Evolutionary conservation across 352 stramenopile genomes (phyloP), one percentile per base, ranked within the genome.

Genomic region (Globisporangium perplexum): DNA sequence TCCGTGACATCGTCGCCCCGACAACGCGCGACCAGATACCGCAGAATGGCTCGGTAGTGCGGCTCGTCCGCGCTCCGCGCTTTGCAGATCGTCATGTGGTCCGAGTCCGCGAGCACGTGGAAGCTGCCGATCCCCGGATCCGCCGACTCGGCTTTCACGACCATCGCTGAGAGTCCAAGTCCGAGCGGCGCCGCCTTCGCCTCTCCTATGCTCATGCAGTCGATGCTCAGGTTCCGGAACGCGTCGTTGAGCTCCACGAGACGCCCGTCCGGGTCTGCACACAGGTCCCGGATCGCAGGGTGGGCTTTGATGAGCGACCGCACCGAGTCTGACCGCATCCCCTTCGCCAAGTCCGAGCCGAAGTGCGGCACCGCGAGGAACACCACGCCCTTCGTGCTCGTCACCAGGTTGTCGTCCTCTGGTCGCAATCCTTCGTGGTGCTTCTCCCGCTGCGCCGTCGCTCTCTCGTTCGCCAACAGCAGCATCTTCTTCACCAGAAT

Each of bases 1-100:
- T n/a, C n/a, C n/a, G n/a, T n/a, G n/a, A n/a, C n/a, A n/a, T n/a
- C n/a, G n/a, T n/a, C n/a, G n/a, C n/a, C n/a, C n/a, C n/a, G 17
- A 10, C 39, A 44, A 3, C 39, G 42, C 26, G 20, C 50, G 6
- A 77, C 38, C 22, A 84, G 43, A 46, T 68, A 83, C 38, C 53
- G 50, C 14, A 81, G 53, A 20, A 84, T 70, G n/a, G 74, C 71
- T 38, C 72, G 65, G 59, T 91, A 94, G 23, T 90, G 74, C 31
- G 66, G 66, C 48, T 91, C 75, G 28, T 78, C 52, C n/a, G 60
- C 39, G 23, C 60, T 72, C 65, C 88, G 87, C 18, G 74, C 75
- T 60, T 94, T 94, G 69, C 81, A 94, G 57, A 94, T 94, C 18
- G 83, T 90, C 81, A 94, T 94, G 72, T 94, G 84, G 47, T 94